Base-by-base conservation (phyloP, 345 rosid species). In the Bretschneidera sinensis region DNA sequence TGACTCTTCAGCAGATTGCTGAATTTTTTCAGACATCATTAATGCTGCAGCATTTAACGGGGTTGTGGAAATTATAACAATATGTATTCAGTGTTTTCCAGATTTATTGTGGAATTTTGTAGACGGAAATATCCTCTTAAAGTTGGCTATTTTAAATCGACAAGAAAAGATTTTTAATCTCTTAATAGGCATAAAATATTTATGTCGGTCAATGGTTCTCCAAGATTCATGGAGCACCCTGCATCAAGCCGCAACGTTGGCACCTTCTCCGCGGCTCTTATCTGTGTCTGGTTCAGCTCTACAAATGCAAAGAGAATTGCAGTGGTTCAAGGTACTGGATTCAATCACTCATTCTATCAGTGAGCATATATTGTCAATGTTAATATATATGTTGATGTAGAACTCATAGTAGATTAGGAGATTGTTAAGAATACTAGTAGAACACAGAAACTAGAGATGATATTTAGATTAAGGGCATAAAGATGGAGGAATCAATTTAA, bases 211-310 rank as follows among this genome's bases (percentile, higher is more conserved):
- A 31, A 24, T 55, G 43, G 4, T 14, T n/a, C 43, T 11, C 10
- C 3, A 5, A n/a, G n/a, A n/a, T n/a, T 16, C 10, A 0, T 21
- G 47, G 47, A 63, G 54, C 59, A 43, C 18, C 21, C 35, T 54
- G 45, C 67, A 63, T 48, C 16, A 54, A 43, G 67, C 54, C 0
- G 67, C 53, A 19, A 24, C 24, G 0, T 17, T 63, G 39, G 45
- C 60, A 10, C 60, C 60, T 9, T 9, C 19, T 3, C 17, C 43
- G 11, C 45, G 33, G 20, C 59, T 43, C 59, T 24, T 5, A 43
- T 13, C 25, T 0, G 45, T 43, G 24, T 43, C 60, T 21, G 67
- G 67, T 16, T 59, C 67, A 43, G 60, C 67, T 25, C 20, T 43
- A 13, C 67, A 54, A 17, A n/a, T n/a, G n/a, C n/a, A n/a, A n/a